phyloP scores from a whole-genome alignment of 768 basidiomycete species.

The Boletellus sp. region DNA sequence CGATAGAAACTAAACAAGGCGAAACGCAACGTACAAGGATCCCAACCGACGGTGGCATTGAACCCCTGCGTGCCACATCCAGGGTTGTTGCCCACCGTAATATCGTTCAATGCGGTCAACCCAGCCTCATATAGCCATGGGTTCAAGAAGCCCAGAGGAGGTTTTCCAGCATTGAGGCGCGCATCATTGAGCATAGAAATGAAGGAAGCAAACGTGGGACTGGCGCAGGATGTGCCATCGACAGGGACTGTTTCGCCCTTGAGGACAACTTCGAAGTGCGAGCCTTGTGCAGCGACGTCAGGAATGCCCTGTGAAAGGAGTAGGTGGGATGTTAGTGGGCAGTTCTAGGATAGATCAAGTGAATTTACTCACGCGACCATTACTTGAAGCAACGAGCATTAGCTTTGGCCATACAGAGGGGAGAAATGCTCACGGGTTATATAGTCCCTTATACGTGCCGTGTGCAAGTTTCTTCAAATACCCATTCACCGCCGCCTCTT shows the following conservation, averaged over 20 bases:
- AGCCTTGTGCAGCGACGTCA: slow-evolving; percentile 62
- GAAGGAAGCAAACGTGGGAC: slow-evolving; percentile 63
- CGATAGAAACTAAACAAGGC: not conserved
- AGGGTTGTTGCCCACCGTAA: slow-evolving; percentile 52
- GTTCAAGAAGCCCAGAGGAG: slow-evolving; percentile 64
- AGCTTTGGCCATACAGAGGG: not conserved
- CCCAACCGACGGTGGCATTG: slow-evolving; percentile 59
- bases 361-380: slow-evolving; percentile 45
- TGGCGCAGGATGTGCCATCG: slow-evolving; percentile 62
- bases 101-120: slow-evolving; percentile 46
- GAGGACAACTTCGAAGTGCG: slow-evolving; percentile 46
- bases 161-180: slow-evolving; percentile 39
- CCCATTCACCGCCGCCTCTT: slow-evolving; percentile 39
- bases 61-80: slow-evolving; percentile 66
- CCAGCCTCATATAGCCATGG: slow-evolving; percentile 50
- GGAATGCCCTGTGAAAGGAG: slow-evolving; percentile 53
- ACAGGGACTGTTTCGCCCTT: slow-evolving; percentile 37
- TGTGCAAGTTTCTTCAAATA: slow-evolving; percentile 46
- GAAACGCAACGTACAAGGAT: slow-evolving; percentile 42
- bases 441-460: slow-evolving; percentile 54
- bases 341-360: not conserved
- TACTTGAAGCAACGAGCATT: slow-evolving; percentile 25
- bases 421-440: slow-evolving; percentile 45
- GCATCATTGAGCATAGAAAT: slow-evolving; percentile 66
- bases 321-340: not conserved